Conservation (phyloP, 345 rosid species). For the Cardamine occulta region DNA sequence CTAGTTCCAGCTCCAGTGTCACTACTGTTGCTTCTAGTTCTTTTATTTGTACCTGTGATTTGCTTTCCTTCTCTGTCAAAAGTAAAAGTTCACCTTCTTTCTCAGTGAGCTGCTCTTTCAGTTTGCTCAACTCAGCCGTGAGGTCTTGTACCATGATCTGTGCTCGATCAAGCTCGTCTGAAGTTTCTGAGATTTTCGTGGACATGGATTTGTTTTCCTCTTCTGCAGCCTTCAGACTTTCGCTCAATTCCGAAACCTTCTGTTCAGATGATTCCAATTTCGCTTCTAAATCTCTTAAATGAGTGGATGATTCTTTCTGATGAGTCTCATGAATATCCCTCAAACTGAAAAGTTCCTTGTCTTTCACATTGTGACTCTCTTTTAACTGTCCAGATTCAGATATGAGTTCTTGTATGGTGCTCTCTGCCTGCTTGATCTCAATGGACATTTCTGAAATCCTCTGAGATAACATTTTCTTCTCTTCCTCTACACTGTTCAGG, state of each 20-base stretch:
- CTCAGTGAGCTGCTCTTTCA: constrained; percentile 52
- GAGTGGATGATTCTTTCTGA: constrained; percentile 56
- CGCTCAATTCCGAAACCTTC: constrained; percentile 53
- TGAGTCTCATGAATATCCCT: constrained; percentile 49
- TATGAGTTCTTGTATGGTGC: constrained; percentile 46
- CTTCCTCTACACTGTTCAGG: constrained; percentile 53
- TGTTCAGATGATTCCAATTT: constrained; percentile 61
- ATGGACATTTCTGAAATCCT: constrained; percentile 53
- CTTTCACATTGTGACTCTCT: constrained; percentile 44
- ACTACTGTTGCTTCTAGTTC: constrained; percentile 42
- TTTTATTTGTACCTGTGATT: constrained; percentile 48
- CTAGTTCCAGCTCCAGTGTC: constrained; percentile 58
- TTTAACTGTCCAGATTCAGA: constrained; percentile 52
- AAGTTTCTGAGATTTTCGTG: constrained; percentile 54
- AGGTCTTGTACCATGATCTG: constrained; percentile 48
- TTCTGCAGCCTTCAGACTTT: constrained; percentile 50
- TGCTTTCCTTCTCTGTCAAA: constrained; percentile 55
- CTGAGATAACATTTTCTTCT: constrained; percentile 56
- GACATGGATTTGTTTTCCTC: constrained; percentile 65
- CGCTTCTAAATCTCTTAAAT: constrained; percentile 33
- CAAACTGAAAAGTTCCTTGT: constrained; percentile 55
- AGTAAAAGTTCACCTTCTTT: constrained; percentile 57
- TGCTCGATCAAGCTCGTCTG: constrained; percentile 57
- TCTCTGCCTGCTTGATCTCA: constrained; percentile 61
- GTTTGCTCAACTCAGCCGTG: constrained; percentile 49